Evolutionary conservation across 2,329 filamentous ascomycete genomes (phyloP).

Genomic region (Beauveria brongniartii): DNA sequence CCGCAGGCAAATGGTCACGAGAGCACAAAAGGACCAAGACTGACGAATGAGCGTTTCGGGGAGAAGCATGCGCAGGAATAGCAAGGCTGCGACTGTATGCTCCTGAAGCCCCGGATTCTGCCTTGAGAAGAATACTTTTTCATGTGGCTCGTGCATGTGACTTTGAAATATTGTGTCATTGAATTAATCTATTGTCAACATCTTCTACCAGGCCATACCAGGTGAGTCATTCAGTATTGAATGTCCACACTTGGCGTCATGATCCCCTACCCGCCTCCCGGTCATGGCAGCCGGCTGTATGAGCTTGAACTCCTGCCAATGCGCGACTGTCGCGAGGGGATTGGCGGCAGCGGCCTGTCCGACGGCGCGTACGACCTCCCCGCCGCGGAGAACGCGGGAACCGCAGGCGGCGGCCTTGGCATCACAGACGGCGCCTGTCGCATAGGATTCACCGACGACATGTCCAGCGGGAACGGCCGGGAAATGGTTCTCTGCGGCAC

Average conservation of each 20-base stretch:
- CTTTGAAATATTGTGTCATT: no score
- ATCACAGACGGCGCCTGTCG: not conserved
- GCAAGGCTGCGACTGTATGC: no score
- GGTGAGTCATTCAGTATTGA: not conserved
- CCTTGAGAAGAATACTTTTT: no score
- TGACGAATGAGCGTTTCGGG: not conserved
- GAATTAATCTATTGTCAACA: no score
- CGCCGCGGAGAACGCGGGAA: not conserved
- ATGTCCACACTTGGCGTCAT: no score
- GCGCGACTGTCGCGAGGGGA: not conserved
- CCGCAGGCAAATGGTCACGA: no score
- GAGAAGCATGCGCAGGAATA: no score
- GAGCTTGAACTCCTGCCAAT: not conserved
- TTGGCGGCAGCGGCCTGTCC: slow-evolving; percentile 2
- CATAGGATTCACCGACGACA: not conserved
- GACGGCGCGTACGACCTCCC: not conserved
- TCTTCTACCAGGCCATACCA: no score
- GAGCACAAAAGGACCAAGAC: not conserved
- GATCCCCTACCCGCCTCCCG: no score
- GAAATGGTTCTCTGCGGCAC: slow-evolving; percentile 1
- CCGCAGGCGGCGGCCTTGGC: not conserved
- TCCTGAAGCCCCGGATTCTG: no score
- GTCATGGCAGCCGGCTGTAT: not conserved
- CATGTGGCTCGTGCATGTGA: no score
- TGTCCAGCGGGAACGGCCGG: not conserved